Conservation (phyloP, 2,329 filamentous ascomycete species). For the Pseudofabraea citricarpa region DNA sequence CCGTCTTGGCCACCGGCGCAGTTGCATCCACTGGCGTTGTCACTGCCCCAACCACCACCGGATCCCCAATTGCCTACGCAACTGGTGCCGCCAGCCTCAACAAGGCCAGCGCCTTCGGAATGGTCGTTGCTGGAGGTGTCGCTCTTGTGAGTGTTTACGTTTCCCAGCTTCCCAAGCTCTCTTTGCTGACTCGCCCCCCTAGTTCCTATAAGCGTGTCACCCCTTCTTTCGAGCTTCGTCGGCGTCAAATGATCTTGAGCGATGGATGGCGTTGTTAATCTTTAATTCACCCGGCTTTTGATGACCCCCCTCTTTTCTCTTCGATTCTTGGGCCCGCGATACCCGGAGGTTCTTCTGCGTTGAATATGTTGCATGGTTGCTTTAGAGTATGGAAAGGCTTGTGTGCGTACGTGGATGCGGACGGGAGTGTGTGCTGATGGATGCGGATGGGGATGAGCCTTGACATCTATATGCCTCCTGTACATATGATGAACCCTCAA, state of each 20-base stretch:
- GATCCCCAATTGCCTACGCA: constrained; percentile 22
- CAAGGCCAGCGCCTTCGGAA: constrained; percentile 23
- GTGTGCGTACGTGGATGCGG: no score
- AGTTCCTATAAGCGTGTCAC: constrained; percentile 24
- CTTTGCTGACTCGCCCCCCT: constrained; percentile 10
- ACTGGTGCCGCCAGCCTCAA: constrained; percentile 24
- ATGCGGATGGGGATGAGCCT: no score
- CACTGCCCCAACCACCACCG: constrained; percentile 11
- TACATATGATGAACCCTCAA: constrained; percentile 17
- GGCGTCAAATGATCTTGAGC: constrained; percentile 13
- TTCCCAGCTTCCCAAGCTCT: background rate
- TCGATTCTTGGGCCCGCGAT: constrained; percentile 18
- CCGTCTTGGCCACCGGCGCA: constrained; percentile 3
- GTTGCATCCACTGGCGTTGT: constrained; percentile 15
- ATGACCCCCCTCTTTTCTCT: no score
- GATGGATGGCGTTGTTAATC: constrained; percentile 16
- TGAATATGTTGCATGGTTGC: constrained; percentile 12
- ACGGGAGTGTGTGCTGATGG: constrained; percentile 15
- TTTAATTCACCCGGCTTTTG: constrained; percentile 17
- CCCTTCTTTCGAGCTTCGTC: constrained; percentile 16
- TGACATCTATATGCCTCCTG: constrained; percentile 19
- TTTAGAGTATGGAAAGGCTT: constrained; percentile 10
- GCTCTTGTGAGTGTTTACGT: constrained; percentile 23
- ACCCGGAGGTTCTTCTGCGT: constrained; percentile 18
- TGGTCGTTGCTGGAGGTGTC: constrained; percentile 28